Percentiles rank a stretch among this genome's conserved stretches.
Evolutionary conservation across 495 filamentous ascomycete species (phyloP).

Genomic region (Daldinia caldariorum): DNA sequence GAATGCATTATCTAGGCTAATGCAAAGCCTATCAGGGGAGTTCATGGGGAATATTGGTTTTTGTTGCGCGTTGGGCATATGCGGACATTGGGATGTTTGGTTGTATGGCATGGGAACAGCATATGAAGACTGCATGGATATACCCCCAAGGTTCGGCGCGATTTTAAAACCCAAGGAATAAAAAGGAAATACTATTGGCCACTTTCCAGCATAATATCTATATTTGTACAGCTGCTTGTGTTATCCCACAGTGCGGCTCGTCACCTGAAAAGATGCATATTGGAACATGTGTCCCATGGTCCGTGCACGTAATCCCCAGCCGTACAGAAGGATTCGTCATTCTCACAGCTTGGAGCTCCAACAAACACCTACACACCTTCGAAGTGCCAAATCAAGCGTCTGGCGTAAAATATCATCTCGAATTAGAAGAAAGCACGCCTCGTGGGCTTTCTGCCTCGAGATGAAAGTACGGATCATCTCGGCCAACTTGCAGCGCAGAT

Average conservation of each 20-base stretch:
- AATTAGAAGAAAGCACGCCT: neutral
- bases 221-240: neutral
- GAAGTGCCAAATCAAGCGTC: neutral
- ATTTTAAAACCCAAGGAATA: constrained; percentile 7
- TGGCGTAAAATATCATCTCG: neutral
- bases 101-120: constrained; percentile 32
- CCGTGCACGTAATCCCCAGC: constrained; percentile 10
- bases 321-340: neutral
- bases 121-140: constrained; percentile 44
- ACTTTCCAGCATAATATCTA: neutral
- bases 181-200: constrained; percentile 19
- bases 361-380: constrained; percentile 2
- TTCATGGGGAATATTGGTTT: constrained; percentile 19
- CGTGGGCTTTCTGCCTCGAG: neutral
- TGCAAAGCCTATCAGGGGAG: constrained; percentile 13
- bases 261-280: neutral
- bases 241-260: constrained; percentile 1
- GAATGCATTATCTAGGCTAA: constrained; percentile 29
- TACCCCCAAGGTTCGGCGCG: constrained; percentile 33
- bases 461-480: neutral
- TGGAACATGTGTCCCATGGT: constrained; percentile 4
- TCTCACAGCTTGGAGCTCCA: constrained; percentile 3
- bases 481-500: neutral
- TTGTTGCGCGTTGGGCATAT: constrained; percentile 15
- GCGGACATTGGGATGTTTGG: constrained; percentile 25